These are phyloP conservation scores for Scedosporium apiospermum DNA, from an alignment of 2,329 filamentous ascomycete species.

Conservation along the genomic window DNA sequence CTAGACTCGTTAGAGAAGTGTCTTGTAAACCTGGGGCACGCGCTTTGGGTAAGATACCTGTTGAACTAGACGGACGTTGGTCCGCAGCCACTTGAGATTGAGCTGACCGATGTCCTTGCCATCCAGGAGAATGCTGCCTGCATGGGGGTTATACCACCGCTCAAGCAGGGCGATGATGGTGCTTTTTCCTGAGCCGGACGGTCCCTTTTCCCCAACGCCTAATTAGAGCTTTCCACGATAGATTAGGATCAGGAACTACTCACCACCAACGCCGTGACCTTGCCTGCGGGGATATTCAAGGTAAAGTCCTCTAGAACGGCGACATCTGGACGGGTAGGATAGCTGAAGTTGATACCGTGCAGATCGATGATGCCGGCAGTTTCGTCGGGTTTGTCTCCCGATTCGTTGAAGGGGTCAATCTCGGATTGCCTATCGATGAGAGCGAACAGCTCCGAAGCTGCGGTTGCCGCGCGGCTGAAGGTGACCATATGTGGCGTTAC, in stretches of 20 bases:
- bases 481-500: conserved; percentile 35
- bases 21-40: not conserved
- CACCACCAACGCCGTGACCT: conserved; percentile 46
- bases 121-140: conserved; percentile 35
- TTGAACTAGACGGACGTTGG: conserved; percentile 42
- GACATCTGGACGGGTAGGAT: conserved; percentile 46
- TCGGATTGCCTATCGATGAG: conserved; percentile 34
- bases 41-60: conserved; percentile 16
- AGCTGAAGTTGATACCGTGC: conserved; percentile 38
- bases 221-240: not conserved
- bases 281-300: conserved; percentile 32
- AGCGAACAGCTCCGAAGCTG: conserved; percentile 35
- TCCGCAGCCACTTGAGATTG: conserved; percentile 42
- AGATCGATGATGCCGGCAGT: conserved; percentile 37
- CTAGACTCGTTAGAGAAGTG: conserved; percentile 16
- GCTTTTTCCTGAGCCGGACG: conserved; percentile 53
- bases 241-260: conserved; percentile 22
- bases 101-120: conserved; percentile 28
- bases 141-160: conserved; percentile 45
- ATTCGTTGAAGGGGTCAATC: conserved; percentile 31
- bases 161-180: conserved; percentile 48
- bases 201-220: conserved; percentile 28
- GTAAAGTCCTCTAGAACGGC: conserved; percentile 31
- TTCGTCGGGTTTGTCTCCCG: conserved; percentile 18
- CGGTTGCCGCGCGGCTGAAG: conserved; percentile 35